Conservation (phyloP, 2,329 filamentous ascomycete species). For the Cladosporium sp. region DNA sequence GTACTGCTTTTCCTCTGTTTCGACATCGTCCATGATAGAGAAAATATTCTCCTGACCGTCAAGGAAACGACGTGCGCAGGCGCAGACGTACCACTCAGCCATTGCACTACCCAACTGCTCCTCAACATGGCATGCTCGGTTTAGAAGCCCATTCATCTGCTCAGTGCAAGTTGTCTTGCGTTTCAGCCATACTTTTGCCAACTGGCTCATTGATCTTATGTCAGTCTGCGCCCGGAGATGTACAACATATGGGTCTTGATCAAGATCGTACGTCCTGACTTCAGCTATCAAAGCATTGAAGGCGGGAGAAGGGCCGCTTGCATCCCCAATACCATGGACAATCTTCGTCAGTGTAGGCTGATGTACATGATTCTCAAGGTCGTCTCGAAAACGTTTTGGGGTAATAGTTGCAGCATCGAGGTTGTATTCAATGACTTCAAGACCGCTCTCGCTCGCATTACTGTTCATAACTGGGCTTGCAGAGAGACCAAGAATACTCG, state of each 20-base stretch:
- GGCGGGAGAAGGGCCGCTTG: background rate
- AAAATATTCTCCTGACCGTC: constrained; percentile 21
- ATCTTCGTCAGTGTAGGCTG: constrained; percentile 53
- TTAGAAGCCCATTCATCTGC: constrained; percentile 33
- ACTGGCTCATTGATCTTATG: constrained; percentile 16
- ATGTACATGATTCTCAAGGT: constrained; percentile 64
- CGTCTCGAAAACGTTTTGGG: constrained; percentile 63
- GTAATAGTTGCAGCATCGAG: constrained; percentile 65
- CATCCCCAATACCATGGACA: constrained; percentile 18
- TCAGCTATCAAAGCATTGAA: constrained; percentile 18
- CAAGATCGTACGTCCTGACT: constrained; percentile 28
- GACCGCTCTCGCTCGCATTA: constrained; percentile 40
- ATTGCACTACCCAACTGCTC: constrained; percentile 36
- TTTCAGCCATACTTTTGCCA: constrained; percentile 27
- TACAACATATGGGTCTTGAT: constrained; percentile 37
- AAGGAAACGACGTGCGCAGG: constrained; percentile 32
- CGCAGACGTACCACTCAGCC: constrained; percentile 36
- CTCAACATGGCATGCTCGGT: constrained; percentile 30
- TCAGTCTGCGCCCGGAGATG: constrained; percentile 29
- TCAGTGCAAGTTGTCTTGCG: constrained; percentile 37
- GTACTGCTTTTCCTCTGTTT: constrained; percentile 31
- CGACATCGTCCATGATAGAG: constrained; percentile 26
- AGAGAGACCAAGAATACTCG: constrained; percentile 71
- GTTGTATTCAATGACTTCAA: constrained; percentile 63
- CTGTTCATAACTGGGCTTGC: constrained; percentile 70